Evolutionary conservation across 192 early-diverging fungal species (phyloP), one percentile per base, ranked within the genome.

Genomic region (Mortierella claussenii): DNA sequence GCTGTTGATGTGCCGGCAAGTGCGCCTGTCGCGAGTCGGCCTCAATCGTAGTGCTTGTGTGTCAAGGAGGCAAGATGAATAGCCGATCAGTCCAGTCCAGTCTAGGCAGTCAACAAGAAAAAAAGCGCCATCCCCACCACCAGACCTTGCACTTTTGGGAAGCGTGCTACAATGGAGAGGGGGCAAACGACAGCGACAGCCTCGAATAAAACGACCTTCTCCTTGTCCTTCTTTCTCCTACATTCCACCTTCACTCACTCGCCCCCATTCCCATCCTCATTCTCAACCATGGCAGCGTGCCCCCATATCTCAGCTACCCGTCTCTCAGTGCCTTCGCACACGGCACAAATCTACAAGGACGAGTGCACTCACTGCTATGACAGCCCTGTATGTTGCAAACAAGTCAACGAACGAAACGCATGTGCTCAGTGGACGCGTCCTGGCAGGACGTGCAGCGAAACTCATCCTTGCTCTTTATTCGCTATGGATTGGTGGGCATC

Each of bases 321-420:
- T 28, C 57, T 88, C 21, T 55, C 68, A 1, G 68, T 79, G 36
- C 82, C 85, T 43, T 69, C 74, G 4, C 62, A 84, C 3, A 69
- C 68, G 27, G 82, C 81, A 28, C 68, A 84, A 55, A 80, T 95
- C 21, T 85, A 95, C 88, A 98, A 97, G 81, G 96, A 98, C 58
- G 97, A 98, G 80, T 98, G 96, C 80, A 95, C 94, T 20, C 83
- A 90, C 48, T 98, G 97, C 82, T 98, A 96, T 83, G 93, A 95
- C 79, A 67, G 64, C 18, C 73, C 73, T 33, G 73, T 76, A 62
- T 45, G 63, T 37, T 17, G 6, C 28, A 45, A 23, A 27, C 8
- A 51, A 8, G 17, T 49, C 4, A 49, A 17, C 3, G 27, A 49
- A 24, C 47, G 21, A n/a, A n/a, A n/a, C n/a, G n/a, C n/a, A n/a